Percentiles rank a stretch among this genome's conserved stretches.
These are phyloP conservation scores for Hawksworthiomyces lignivorus DNA, from an alignment of 2,329 filamentous ascomycete species.

Conservation along the genomic window DNA sequence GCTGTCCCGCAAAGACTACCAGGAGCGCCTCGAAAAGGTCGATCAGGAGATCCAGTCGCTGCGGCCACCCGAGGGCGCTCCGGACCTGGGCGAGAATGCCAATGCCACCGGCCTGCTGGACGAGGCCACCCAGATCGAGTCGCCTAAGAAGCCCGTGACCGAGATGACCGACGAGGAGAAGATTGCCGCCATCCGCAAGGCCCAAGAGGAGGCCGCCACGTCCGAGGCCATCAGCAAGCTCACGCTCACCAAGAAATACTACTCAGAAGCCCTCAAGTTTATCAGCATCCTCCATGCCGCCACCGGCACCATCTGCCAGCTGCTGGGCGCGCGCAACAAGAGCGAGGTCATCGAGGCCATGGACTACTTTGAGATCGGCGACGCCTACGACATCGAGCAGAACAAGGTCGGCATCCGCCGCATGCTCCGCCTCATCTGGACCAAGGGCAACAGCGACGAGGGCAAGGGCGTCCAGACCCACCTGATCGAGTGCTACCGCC, in stretches of 20 bases:
- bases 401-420: constrained; percentile 86
- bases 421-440: constrained; percentile 98
- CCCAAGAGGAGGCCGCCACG: constrained; percentile 78
- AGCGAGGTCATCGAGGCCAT: constrained; percentile 98
- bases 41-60: constrained; percentile 75
- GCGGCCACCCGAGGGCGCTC: constrained; percentile 66
- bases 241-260: constrained; percentile 82
- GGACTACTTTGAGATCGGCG: constrained; percentile 93
- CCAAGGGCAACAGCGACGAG: constrained; percentile 97
- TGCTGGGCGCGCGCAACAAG: constrained; percentile 93
- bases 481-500: constrained; percentile 92
- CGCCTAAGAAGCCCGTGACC: constrained; percentile 45
- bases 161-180: constrained; percentile 75
- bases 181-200: constrained; percentile 64
- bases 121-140: constrained; percentile 76
- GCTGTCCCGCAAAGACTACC: constrained; percentile 80
- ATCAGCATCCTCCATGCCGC: constrained; percentile 85
- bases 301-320: constrained; percentile 72
- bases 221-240: constrained; percentile 83
- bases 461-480: constrained; percentile 97
- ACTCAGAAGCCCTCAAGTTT: constrained; percentile 86
- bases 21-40: constrained; percentile 69
- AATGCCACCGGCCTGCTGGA: constrained; percentile 70
- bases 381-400: constrained; percentile 93
- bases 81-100: constrained; percentile 64